Evolutionary conservation across 768 basidiomycete genomes (phyloP).

Genomic region (Macrocybe gigantea): DNA sequence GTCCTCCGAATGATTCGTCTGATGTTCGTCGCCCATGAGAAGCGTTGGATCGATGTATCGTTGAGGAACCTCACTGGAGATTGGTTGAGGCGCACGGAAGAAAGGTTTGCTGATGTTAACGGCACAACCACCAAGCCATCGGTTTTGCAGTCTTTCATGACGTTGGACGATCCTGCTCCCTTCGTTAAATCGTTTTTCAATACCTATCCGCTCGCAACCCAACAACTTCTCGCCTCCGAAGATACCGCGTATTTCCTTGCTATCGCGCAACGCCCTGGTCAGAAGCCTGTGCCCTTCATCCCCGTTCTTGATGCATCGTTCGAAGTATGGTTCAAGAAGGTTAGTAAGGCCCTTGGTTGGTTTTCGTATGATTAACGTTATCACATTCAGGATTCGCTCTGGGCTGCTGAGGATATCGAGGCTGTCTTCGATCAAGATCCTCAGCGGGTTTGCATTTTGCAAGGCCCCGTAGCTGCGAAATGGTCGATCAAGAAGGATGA

Average conservation of each 20-base stretch:
- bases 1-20: conserved; percentile 86
- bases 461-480: conserved; percentile 93
- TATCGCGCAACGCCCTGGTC: conserved; percentile 91
- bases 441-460: conserved; percentile 94
- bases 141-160: conserved; percentile 73
- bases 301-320: conserved; percentile 90
- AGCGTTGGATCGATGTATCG: conserved; percentile 89
- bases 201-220: conserved; percentile 73
- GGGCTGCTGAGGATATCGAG: conserved; percentile 97
- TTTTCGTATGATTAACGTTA: background rate
- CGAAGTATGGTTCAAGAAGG: conserved; percentile 99
- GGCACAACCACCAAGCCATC: conserved; percentile 74
- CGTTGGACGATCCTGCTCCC: conserved; percentile 74
- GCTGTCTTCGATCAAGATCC: conserved; percentile 99
- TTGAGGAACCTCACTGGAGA: conserved; percentile 93
- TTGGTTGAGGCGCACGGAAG: conserved; percentile 94
- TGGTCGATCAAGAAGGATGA: conserved; percentile 86
- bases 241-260: conserved; percentile 95
- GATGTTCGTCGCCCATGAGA: conserved; percentile 91
- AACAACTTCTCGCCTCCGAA: conserved; percentile 87
- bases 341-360: conserved; percentile 19
- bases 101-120: conserved; percentile 89
- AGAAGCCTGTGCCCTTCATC: conserved; percentile 98
- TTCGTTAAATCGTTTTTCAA: conserved; percentile 83
- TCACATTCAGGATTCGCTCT: conserved; percentile 76